These are phyloP conservation scores for Coleophoma crateriformis DNA, from an alignment of 2,329 filamentous ascomycete species.

Conservation along the genomic window DNA sequence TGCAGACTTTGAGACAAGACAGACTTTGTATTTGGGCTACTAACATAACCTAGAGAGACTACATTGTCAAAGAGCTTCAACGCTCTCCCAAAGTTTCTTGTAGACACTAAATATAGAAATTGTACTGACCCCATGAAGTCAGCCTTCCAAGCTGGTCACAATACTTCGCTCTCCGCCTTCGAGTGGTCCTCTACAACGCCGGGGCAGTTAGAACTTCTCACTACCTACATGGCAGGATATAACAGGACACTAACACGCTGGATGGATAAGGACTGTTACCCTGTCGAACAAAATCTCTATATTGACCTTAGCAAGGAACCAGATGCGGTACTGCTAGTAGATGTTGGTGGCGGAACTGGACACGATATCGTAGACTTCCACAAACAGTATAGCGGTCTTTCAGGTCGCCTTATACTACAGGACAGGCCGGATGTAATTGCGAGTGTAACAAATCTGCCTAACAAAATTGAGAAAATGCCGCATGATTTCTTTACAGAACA, in stretches of 20 bases:
- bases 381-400: background rate
- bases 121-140: too few relatives aligned
- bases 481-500: constrained; percentile 28
- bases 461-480: constrained; percentile 18
- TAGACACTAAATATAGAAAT: too few relatives aligned
- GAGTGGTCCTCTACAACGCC: too few relatives aligned
- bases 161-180: too few relatives aligned
- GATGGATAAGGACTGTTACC: background rate
- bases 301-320: background rate
- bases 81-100: too few relatives aligned
- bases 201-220: background rate
- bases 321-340: constrained; percentile 1
- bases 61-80: too few relatives aligned
- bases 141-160: too few relatives aligned
- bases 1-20: too few relatives aligned
- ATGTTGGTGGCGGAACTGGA: constrained; percentile 2
- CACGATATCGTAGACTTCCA: constrained; percentile 3
- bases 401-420: constrained; percentile 1
- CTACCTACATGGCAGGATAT: background rate
- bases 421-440: background rate
- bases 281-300: background rate
- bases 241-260: background rate
- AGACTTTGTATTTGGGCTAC: too few relatives aligned
- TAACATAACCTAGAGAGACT: too few relatives aligned
- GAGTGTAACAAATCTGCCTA: background rate